A percentile compares a stretch with the other conserved stretches of the same genome.
phyloP scores from a whole-genome alignment of 225 moss, liverwort and hornwort genomes.

The Rhytidiadelphus loreus region DNA sequence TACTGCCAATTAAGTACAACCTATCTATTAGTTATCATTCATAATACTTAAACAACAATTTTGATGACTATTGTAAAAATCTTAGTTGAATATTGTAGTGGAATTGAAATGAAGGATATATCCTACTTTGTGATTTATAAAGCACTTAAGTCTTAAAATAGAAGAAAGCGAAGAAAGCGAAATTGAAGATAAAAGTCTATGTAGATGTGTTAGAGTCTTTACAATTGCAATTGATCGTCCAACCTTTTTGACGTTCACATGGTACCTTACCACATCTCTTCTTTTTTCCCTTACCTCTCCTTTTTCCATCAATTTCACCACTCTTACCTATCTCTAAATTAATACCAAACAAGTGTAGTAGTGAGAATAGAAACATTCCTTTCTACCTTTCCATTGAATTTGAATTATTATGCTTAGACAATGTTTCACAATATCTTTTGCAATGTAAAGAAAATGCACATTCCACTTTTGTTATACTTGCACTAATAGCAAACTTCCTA shows the following conservation, averaged over 20 bases:
- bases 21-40: background rate
- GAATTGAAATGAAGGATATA: background rate
- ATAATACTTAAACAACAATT: background rate
- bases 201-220: background rate
- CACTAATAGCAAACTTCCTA: background rate
- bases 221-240: conserved; percentile 23
- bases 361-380: background rate
- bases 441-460: background rate
- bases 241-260: background rate
- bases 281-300: background rate
- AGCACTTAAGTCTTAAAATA: too few species aligned
- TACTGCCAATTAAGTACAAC: conserved; percentile 9
- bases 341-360: background rate
- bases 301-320: background rate
- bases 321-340: background rate
- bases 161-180: background rate
- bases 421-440: background rate
- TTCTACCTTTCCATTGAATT: background rate
- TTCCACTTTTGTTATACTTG: background rate
- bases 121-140: background rate
- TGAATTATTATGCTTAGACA: background rate
- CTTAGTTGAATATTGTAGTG: too few species aligned
- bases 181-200: background rate
- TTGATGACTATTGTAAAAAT: background rate
- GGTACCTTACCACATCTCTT: background rate